Base-by-base conservation (phyloP, 768 basidiomycete species). In the Pulveroboletus sp. region DNA sequence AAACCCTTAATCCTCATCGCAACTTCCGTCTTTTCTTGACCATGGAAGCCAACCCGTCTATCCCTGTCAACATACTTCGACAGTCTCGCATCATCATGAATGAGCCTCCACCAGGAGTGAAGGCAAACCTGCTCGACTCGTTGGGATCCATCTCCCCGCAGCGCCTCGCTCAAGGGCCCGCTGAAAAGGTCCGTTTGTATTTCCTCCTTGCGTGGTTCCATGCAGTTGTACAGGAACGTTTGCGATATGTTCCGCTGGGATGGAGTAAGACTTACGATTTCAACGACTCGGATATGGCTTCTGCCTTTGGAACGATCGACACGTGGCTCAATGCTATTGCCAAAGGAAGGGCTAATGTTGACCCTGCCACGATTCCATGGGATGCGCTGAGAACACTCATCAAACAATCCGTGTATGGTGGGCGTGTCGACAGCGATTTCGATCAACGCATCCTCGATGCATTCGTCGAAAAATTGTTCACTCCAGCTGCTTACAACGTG, bases 131-230 rank as follows among this genome's bases (percentile, higher is more conserved):
- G 8, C 76, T 97, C 19, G 95, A 98, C 64, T 94, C 91, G 5
- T 75, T 97, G 20, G 78, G 82, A 35, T 78, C 77, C 52, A 90
- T 97, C 39, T 64, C 84, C 2, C 73, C 85, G 0, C 69, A 82
- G 10, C 84, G 89, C 20, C 77, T 94, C 40, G 71, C 82, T 2
- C 82, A 88, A 63, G 97, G 95, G 6, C 95, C 95, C 8, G 85
- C 84, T 3, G 97, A 99, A 71, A 97, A 97, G 67, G 77, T 86
- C 34, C 83, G 97, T 6, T 69, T 98, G 40, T 94, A 95, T 71
- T 97, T 97, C 85, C 75, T 97, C 29, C 80, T 98, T 25, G 91
- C 97, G 1, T 99, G 95, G 94, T 97, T 98, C 87, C 97, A 99
- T 61, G 94, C 97, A 12, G 83, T 98, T 17, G 86, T 98, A 1